Percentiles rank a stretch among this genome's conserved stretches.
These are phyloP conservation scores for Fusarium subtropicale DNA, from an alignment of 2,329 filamentous ascomycete species.

Conservation along the genomic window DNA sequence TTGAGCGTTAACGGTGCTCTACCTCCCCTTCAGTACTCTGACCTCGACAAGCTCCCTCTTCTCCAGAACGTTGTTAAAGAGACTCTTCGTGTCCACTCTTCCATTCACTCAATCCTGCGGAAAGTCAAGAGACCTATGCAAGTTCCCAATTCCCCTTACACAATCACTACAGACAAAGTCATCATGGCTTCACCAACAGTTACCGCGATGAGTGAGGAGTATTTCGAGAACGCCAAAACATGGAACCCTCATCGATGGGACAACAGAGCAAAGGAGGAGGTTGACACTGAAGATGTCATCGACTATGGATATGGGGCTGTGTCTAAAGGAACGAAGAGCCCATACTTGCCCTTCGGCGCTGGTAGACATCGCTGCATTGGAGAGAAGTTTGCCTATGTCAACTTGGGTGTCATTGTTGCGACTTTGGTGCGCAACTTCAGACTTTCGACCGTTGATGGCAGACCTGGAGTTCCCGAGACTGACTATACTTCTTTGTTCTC, in stretches of 20 bases:
- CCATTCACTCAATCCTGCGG: slow-evolving; percentile 79
- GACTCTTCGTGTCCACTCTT: slow-evolving; percentile 76
- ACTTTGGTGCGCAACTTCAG: slow-evolving; percentile 71
- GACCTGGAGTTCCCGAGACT: slow-evolving; percentile 68
- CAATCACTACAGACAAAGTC: slow-evolving; percentile 64
- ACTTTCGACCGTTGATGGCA: slow-evolving; percentile 67
- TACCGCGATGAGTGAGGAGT: slow-evolving; percentile 61
- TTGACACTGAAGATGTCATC: slow-evolving; percentile 32
- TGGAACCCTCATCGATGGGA: slow-evolving; percentile 52
- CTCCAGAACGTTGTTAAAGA: slow-evolving; percentile 76
- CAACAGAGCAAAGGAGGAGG: slow-evolving; percentile 18
- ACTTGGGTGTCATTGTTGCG: slow-evolving; percentile 73
- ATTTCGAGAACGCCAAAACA: slow-evolving; percentile 62
- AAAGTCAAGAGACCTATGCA: slow-evolving; percentile 75
- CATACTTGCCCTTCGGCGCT: slow-evolving; percentile 76
- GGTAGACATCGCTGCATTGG: slow-evolving; percentile 80
- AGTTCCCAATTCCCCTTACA: slow-evolving; percentile 66
- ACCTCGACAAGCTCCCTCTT: slow-evolving; percentile 70
- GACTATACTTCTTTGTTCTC: slow-evolving; percentile 69
- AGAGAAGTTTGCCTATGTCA: slow-evolving; percentile 80
- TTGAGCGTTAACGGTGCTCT: slow-evolving; percentile 62
- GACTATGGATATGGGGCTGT: slow-evolving; percentile 50
- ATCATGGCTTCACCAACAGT: slow-evolving; percentile 59
- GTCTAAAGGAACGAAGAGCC: slow-evolving; percentile 51
- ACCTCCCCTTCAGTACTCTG: slow-evolving; percentile 67